phyloP scores from a whole-genome alignment of 108 stramenopile species.

The Cyclostephanos invisitatus region DNA sequence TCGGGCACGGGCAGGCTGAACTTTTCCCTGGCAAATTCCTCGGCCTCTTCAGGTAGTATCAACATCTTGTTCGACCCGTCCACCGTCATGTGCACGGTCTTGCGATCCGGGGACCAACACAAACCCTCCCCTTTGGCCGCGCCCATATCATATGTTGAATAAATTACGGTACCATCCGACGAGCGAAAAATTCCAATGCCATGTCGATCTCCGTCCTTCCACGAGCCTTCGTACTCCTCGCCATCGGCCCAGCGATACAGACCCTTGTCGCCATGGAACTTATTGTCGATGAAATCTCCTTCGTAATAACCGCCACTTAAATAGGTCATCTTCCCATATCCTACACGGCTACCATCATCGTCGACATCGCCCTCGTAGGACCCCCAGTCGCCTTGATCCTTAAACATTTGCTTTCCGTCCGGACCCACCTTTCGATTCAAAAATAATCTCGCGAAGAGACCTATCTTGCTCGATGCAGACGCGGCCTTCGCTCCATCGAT shows the following conservation, averaged over 20 bases:
- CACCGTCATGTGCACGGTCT: slow-evolving; percentile 16
- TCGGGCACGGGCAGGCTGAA: slow-evolving; percentile 11
- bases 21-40: slow-evolving; percentile 14
- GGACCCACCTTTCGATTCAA: slow-evolving; percentile 9
- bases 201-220: slow-evolving; percentile 35
- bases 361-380: slow-evolving; percentile 31
- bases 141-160: slow-evolving; percentile 47
- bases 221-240: slow-evolving; percentile 25
- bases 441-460: not conserved
- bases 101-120: slow-evolving; percentile 57
- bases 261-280: slow-evolving; percentile 25
- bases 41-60: slow-evolving; percentile 18
- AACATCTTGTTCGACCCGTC: slow-evolving; percentile 19
- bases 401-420: slow-evolving; percentile 38
- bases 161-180: slow-evolving; percentile 17
- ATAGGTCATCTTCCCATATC: slow-evolving; percentile 41
- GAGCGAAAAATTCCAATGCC: slow-evolving; percentile 12
- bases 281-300: slow-evolving; percentile 27
- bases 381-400: slow-evolving; percentile 46
- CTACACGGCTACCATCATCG: slow-evolving; percentile 24
- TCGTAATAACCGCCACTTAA: slow-evolving; percentile 18
- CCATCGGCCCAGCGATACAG: slow-evolving; percentile 18
- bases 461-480: not conserved
- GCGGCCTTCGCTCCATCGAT: not conserved
- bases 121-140: slow-evolving; percentile 47